These are phyloP conservation scores for Claviceps maximensis DNA, from an alignment of 2,329 filamentous ascomycete genomes.

Conservation along the genomic window DNA sequence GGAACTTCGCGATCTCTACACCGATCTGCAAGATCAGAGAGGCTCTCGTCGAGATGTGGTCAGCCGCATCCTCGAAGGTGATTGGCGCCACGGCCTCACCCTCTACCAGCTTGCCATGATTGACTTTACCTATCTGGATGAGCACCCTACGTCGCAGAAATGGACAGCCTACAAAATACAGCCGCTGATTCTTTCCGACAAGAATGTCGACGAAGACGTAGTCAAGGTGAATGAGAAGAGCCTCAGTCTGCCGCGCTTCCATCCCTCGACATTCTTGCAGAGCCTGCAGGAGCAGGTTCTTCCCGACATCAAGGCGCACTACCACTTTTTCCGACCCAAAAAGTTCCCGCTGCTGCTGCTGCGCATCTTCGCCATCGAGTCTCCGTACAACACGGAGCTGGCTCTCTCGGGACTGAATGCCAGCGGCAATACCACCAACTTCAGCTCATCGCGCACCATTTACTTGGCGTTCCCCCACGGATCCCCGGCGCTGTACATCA, in stretches of 20 bases:
- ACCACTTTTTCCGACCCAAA: slow-evolving; percentile 61
- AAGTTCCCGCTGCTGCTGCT: slow-evolving; percentile 57
- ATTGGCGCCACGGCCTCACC: slow-evolving; percentile 52
- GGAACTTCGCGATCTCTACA: slow-evolving; percentile 54
- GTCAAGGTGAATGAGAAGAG: slow-evolving; percentile 31
- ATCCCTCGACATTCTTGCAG: slow-evolving; percentile 66
- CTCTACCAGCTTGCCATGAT: slow-evolving; percentile 56
- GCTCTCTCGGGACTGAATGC: slow-evolving; percentile 24
- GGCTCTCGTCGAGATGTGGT: slow-evolving; percentile 51
- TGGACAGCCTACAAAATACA: slow-evolving; percentile 51
- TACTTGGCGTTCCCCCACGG: slow-evolving; percentile 75
- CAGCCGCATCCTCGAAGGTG: slow-evolving; percentile 51
- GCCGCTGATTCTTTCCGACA: slow-evolving; percentile 30
- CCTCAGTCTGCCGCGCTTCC: slow-evolving; percentile 54
- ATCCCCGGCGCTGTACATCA: slow-evolving; percentile 60
- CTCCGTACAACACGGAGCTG: slow-evolving; percentile 57
- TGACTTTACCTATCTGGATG: slow-evolving; percentile 53
- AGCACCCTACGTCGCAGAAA: slow-evolving; percentile 48
- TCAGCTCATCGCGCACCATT: slow-evolving; percentile 57
- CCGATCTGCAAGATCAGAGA: slow-evolving; percentile 43
- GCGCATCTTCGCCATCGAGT: slow-evolving; percentile 68
- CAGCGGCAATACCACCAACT: slow-evolving; percentile 27
- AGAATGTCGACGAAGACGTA: slow-evolving; percentile 24
- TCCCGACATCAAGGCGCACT: slow-evolving; percentile 73
- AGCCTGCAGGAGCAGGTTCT: slow-evolving; percentile 62